phyloP scores from a whole-genome alignment of 2,329 filamentous ascomycete genomes.

The Leptographium lundbergii region DNA sequence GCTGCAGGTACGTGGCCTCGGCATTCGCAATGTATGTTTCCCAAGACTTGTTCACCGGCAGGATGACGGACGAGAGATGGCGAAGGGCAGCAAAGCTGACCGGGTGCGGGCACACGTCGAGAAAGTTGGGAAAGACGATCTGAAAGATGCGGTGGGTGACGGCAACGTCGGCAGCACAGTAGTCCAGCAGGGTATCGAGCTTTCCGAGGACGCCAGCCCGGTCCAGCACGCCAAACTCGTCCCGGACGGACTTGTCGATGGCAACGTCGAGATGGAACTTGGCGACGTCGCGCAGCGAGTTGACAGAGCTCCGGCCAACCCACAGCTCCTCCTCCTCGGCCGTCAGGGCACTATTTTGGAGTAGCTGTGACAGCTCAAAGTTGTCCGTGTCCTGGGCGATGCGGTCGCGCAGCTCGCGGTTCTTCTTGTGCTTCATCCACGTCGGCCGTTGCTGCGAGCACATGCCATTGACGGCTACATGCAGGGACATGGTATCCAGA shows the following conservation, averaged over 20 bases:
- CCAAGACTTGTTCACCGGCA: conserved; percentile 85
- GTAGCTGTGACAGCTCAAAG: conserved; percentile 54
- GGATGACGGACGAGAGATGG: conserved; percentile 84
- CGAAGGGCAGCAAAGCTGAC: conserved; percentile 92
- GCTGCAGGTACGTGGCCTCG: conserved; percentile 68
- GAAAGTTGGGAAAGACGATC: conserved; percentile 81
- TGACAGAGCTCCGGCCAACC: conserved; percentile 89
- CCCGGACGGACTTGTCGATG: conserved; percentile 78
- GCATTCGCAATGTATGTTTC: conserved; percentile 71
- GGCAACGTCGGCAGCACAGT: conserved; percentile 88
- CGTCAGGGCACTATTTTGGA: conserved; percentile 52
- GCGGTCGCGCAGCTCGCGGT: conserved; percentile 68
- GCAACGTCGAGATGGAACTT: conserved; percentile 88
- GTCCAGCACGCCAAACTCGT: conserved; percentile 77
- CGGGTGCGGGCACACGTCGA: conserved; percentile 84
- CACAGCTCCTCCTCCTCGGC: conserved; percentile 93
- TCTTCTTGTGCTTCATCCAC: conserved; percentile 96
- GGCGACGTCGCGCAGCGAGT: conserved; percentile 88
- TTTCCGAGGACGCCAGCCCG: conserved; percentile 55
- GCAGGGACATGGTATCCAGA: conserved; percentile 94
- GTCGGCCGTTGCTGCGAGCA: conserved; percentile 91
- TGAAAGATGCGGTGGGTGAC: conserved; percentile 92
- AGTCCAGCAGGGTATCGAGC: conserved; percentile 75
- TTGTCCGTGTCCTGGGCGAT: conserved; percentile 60
- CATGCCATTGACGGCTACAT: conserved; percentile 98